Evolutionary conservation across 1,284 basidiomycete species (phyloP).

Genomic region (Ustanciosporium gigantosporum): DNA sequence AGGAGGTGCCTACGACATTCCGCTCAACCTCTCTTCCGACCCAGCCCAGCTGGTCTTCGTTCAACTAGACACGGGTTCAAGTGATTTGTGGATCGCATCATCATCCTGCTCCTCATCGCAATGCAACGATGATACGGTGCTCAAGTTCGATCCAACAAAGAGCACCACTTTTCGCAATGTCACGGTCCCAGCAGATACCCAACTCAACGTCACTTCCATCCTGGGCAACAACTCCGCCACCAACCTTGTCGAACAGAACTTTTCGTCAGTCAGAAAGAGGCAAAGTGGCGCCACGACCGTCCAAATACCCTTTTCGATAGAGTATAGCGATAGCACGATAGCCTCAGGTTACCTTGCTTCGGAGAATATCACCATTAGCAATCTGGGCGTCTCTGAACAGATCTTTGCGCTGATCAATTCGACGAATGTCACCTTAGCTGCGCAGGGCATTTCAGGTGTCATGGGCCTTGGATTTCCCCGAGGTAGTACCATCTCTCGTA

Average conservation of each 20-base stretch:
- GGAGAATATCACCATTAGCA: conserved; percentile 18
- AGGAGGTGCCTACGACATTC: conserved; percentile 22
- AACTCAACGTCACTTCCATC: conserved; percentile 8
- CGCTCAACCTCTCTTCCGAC: conserved; percentile 30
- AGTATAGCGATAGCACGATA: conserved; percentile 12
- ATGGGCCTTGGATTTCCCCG: conserved; percentile 63
- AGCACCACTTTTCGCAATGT: conserved; percentile 11
- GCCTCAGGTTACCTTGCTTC: conserved; percentile 14
- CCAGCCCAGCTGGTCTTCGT: conserved; percentile 34
- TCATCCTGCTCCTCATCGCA: conserved; percentile 5
- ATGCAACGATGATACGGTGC: conserved; percentile 7
- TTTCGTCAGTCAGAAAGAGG: neutral
- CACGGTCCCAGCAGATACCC: conserved; percentile 1
- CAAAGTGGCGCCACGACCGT: neutral
- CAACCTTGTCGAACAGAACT: neutral
- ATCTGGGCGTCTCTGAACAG: conserved; percentile 14
- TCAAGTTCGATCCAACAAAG: conserved; percentile 15
- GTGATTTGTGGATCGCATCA: conserved; percentile 44
- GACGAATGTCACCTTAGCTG: conserved; percentile 61
- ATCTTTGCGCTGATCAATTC: conserved; percentile 39
- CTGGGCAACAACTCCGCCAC: conserved; percentile 2
- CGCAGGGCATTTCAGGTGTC: conserved; percentile 62
- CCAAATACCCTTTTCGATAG: conserved; percentile 20
- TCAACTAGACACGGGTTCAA: conserved; percentile 40
- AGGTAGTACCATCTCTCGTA: conserved; percentile 23